Evolutionary conservation across 2,329 filamentous ascomycete genomes (phyloP).

Genomic region (Talaromyces sp.): DNA sequence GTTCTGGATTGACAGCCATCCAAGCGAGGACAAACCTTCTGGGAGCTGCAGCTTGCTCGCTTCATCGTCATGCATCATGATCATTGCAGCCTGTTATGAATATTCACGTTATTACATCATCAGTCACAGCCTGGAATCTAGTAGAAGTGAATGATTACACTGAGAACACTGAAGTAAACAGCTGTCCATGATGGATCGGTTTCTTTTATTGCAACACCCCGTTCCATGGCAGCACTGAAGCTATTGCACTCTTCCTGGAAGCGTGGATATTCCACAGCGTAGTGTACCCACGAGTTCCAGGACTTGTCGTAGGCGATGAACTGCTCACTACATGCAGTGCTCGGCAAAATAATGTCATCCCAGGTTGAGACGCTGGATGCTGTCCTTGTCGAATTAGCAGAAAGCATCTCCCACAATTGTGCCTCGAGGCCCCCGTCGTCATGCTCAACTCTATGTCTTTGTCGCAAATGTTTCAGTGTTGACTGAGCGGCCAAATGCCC

Average conservation of each 20-base stretch:
- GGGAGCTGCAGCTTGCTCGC: not conserved
- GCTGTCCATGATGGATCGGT: not conserved
- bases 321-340: not conserved
- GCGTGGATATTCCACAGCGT: not conserved
- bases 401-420: not conserved
- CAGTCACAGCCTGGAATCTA: not conserved
- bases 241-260: not conserved
- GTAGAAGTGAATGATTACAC: not conserved
- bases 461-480: not conserved
- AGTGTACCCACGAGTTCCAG: not conserved
- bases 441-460: not conserved
- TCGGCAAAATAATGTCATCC: not conserved
- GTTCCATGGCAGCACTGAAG: not conserved
- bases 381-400: not conserved
- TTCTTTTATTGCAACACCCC: not conserved
- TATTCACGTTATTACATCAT: not conserved
- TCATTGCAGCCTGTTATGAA: not conserved
- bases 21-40: not conserved
- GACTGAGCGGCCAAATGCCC: not conserved
- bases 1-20: not conserved
- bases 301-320: not conserved
- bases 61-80: not conserved
- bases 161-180: not conserved
- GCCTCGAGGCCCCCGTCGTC: not conserved
- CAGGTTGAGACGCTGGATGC: not conserved